Conservation (phyloP, 179 eudicot species). For the Corrigiola litoralis region DNA sequence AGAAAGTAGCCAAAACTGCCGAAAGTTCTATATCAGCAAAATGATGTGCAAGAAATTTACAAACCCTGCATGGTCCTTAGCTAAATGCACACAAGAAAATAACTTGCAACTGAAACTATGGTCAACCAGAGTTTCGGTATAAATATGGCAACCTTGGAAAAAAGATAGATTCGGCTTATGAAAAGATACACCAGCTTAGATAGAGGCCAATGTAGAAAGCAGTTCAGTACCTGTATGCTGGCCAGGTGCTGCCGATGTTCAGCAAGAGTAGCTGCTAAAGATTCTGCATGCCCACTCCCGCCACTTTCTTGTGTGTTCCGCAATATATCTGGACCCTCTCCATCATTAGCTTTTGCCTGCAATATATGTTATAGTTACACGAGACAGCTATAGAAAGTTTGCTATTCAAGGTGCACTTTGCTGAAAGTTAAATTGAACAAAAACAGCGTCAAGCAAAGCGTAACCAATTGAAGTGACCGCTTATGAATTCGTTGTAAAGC, state of each 20-base stretch:
- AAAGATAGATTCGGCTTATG: background rate
- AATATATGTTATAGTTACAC: slow-evolving; percentile 2
- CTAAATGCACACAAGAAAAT: background rate
- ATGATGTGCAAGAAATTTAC: background rate
- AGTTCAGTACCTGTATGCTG: slow-evolving; percentile 71
- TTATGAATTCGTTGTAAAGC: slow-evolving; percentile 93
- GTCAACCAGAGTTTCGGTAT: too few relatives aligned
- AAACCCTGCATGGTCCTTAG: background rate
- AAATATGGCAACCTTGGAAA: slow-evolving; percentile 2
- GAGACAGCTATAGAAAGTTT: background rate
- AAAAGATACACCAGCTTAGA: background rate
- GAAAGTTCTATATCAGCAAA: background rate
- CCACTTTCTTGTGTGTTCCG: slow-evolving; percentile 63
- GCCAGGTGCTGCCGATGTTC: slow-evolving; percentile 94
- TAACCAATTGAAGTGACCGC: slow-evolving; percentile 92
- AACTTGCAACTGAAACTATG: too few relatives aligned
- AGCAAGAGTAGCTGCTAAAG: slow-evolving; percentile 81
- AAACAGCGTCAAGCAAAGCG: background rate
- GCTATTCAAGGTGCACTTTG: background rate
- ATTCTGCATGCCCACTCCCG: slow-evolving; percentile 80
- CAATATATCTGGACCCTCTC: slow-evolving; percentile 95
- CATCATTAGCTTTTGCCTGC: slow-evolving; percentile 90
- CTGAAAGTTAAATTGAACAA: background rate
- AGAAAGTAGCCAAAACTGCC: too few relatives aligned
- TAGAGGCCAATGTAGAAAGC: background rate